A percentile compares a stretch with the other conserved stretches of the same genome.
phyloP scores from a whole-genome alignment of 2,329 filamentous ascomycete species.

The Elsinoe batatas region DNA sequence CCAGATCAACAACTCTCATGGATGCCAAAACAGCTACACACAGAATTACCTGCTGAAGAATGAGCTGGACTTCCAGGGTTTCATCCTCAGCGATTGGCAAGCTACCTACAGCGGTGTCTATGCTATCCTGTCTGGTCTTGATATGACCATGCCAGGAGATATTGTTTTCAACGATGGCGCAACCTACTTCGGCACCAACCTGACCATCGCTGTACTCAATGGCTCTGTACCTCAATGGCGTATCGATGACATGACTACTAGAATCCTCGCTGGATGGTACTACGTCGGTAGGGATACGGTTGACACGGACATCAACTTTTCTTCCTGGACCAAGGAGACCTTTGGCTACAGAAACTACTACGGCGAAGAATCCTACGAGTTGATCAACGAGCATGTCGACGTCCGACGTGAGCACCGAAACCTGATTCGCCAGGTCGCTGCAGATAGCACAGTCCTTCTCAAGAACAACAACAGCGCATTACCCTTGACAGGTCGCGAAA shows the following conservation, averaged over 20 bases:
- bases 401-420: constrained; percentile 63
- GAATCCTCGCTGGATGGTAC: constrained; percentile 42
- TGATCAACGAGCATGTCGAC: constrained; percentile 69
- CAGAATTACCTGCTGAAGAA: constrained; percentile 59
- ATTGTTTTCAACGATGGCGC: constrained; percentile 19
- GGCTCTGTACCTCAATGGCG: constrained; percentile 26
- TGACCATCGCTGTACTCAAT: constrained; percentile 22
- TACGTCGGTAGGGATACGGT: constrained; percentile 38
- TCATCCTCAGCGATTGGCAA: constrained; percentile 58
- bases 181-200: constrained; percentile 20
- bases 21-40: constrained; percentile 48
- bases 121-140: constrained; percentile 50
- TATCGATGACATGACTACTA: constrained; percentile 34
- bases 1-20: constrained; percentile 69
- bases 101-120: constrained; percentile 48
- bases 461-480: constrained; percentile 37
- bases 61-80: constrained; percentile 60
- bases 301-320: constrained; percentile 36
- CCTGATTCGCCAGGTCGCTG: constrained; percentile 56
- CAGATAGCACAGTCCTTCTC: constrained; percentile 40
- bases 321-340: constrained; percentile 42
- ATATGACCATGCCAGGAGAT: constrained; percentile 57
- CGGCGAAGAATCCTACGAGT: constrained; percentile 47
- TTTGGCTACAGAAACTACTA: constrained; percentile 57
- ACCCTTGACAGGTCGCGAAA: constrained; percentile 37